Percentiles rank a stretch among this genome's conserved stretches.
Evolutionary conservation across 208 protist genomes (phyloP).

Genomic region (Trypanosoma scelopori): DNA sequence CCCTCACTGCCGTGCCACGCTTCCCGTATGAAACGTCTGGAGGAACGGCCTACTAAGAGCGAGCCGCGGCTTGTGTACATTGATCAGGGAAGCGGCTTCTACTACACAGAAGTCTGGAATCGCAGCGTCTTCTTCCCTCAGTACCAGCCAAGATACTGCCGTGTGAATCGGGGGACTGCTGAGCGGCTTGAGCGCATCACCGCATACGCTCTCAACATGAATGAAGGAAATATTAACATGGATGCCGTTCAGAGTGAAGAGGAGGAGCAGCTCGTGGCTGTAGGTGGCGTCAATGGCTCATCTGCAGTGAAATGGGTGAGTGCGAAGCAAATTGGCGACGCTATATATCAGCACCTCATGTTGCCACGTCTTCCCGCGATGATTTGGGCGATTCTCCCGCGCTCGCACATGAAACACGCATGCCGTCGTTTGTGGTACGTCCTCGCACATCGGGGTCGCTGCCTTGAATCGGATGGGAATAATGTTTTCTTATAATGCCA

Average conservation of each 20-base stretch:
- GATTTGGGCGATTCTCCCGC: slow-evolving; percentile 20
- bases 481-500: slow-evolving; percentile 12
- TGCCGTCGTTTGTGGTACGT: slow-evolving; percentile 37
- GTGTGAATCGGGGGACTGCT: slow-evolving; percentile 1
- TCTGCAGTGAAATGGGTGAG: slow-evolving; percentile 8
- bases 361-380: slow-evolving; percentile 19
- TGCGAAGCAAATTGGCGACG: slow-evolving; percentile 9
- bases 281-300: background rate
- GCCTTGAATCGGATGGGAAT: slow-evolving; percentile 5
- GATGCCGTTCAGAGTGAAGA: background rate
- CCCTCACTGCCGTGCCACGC: slow-evolving; percentile 2
- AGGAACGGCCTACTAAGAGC: slow-evolving; percentile 12
- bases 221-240: background rate
- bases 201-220: slow-evolving; percentile 5
- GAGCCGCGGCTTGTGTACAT: slow-evolving; percentile 26
- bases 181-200: slow-evolving; percentile 19
- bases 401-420: slow-evolving; percentile 20
- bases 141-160: slow-evolving; percentile 3
- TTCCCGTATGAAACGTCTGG: background rate
- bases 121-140: slow-evolving; percentile 14
- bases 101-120: slow-evolving; percentile 1
- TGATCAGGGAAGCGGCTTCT: slow-evolving; percentile 43
- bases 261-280: background rate
- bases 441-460: slow-evolving; percentile 31
- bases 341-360: slow-evolving; percentile 23